Evolutionary conservation across 2,329 filamentous ascomycete genomes (phyloP), one percentile per base, ranked within the genome.

Genomic region (Stachybotrys echinatus): DNA sequence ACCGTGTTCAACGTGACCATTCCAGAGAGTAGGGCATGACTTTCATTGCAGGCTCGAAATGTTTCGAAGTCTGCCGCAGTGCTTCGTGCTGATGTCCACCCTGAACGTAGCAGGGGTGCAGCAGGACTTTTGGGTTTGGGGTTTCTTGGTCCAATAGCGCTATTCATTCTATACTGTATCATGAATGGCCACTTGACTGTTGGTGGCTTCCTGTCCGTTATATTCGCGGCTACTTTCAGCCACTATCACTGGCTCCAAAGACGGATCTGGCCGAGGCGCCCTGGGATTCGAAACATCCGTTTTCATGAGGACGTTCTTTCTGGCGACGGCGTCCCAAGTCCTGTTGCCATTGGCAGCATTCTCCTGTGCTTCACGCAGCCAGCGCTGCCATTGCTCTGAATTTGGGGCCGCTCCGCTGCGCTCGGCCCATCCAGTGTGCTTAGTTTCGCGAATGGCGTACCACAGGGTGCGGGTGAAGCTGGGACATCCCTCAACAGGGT

Each of bases 391-490:
- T 51, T 75, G 67, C 0, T 65, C 58, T 1, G 80, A 82, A 12
- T 62, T 61, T 0, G 81, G 80, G 1, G 79, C 76, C 0, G 77
- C 74, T 12, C 76, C 73, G 45, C 72, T 75, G 39, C 72, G 68
- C 50, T 67, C 65, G 3, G 80, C 75, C 81, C 81, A 85, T 4
- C 72, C 73, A 0, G 69, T 76, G 21, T 67, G 66, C 57, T 71
- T 62, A 0, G 80, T 82, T 57, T 79, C 76, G 12, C 75, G 70
- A 44, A 84, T 80, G 2, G 77, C 79, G 54, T 74, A 80, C 80
- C 80, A 84, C 50, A 84, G 63, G 2, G 77, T 81, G 17, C 76
- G 65, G 0, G 80, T 84, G 56, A 76, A 83, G 49, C 72, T 78
- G 7, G 71, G 69, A 12, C 64, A 55, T 10, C 69, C 70, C 52